phyloP scores from a whole-genome alignment of 2,329 filamentous ascomycete genomes.

The Alternaria sp. region DNA sequence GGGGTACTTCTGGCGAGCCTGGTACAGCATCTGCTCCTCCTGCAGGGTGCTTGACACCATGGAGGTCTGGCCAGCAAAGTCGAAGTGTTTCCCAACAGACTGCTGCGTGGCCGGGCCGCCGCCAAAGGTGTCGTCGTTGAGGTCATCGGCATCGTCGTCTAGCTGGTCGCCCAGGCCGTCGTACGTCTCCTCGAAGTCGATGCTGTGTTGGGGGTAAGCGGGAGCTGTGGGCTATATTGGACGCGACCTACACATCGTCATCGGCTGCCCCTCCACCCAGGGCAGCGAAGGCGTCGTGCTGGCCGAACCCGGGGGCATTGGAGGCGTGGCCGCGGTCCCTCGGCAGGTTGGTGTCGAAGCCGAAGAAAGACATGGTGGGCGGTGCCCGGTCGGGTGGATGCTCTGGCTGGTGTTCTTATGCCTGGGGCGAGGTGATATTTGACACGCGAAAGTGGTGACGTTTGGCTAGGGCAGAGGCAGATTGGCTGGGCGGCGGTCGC shows the following conservation, averaged over 20 bases:
- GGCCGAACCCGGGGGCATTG: conserved; percentile 80
- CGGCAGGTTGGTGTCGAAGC: conserved; percentile 76
- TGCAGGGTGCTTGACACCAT: conserved; percentile 85
- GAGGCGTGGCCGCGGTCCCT: conserved; percentile 70
- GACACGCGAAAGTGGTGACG: conserved; percentile 29
- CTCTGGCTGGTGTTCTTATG: conserved; percentile 9
- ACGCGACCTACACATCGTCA: conserved; percentile 64
- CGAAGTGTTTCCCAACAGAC: conserved; percentile 87
- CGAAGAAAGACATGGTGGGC: conserved; percentile 84
- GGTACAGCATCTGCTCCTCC: conserved; percentile 88
- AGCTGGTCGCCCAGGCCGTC: conserved; percentile 92
- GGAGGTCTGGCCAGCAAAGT: conserved; percentile 94
- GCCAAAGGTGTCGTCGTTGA: conserved; percentile 95
- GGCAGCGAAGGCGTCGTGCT: conserved; percentile 88
- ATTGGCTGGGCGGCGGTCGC: conserved; percentile 6
- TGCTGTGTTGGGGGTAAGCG: conserved; percentile 64
- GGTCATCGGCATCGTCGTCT: conserved; percentile 88
- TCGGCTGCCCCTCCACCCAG: conserved; percentile 69
- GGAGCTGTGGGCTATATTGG: conserved; percentile 25
- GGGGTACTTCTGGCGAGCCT: conserved; percentile 70
- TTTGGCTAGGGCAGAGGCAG: conserved; percentile 13
- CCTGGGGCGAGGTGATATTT: conserved; percentile 9
- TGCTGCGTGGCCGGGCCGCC: conserved; percentile 58
- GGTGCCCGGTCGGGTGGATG: conserved; percentile 15
- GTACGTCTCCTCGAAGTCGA: conserved; percentile 97